Base-by-base conservation (phyloP, 2,329 filamentous ascomycete genomes). In the Botrytis medusae region DNA sequence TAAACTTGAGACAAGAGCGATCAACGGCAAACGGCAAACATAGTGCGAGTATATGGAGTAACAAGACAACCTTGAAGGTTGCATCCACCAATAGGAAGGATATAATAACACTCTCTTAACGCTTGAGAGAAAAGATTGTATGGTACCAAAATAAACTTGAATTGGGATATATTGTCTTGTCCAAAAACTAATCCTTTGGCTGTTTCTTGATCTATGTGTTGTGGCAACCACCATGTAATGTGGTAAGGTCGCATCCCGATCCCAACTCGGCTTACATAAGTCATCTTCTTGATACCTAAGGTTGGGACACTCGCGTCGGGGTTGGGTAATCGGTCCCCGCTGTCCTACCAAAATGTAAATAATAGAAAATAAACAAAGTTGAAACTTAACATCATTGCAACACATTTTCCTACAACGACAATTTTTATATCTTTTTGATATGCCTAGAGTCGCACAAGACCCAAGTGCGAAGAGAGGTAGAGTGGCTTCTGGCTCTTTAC, bases 361-460 rank as follows among this genome's bases (percentile, higher is more conserved):
- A 72, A 59, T 67, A 32, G 61, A 57, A 72, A 64, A 72, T 72
- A 72, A 72, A 72, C 70, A 72, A 72, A 67, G 32, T 34, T 61
- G 7, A 46, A 57, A 44, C 34, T 34, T 29, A 42, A 40, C 62
- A 60, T 34, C 22, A 60, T 37, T 68, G 37, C 48, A 60, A 60
- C 37, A 37, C 16, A 54, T 40, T 34, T 40, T 29, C 29, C 29
- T 25, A 16, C 32, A 9, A 59, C 70, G 40, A 46, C 51, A 68
- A 67, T n/a, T 54, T 48, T 42, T 40, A 10, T 29, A 57, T 64
- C 37, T 69, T 57, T 42, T 22, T 16, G 40, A 69, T 51, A 90
- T 90, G 87, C 86, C 87, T 82, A 86, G 87, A 82, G 84, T 88
- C 72, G 85, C 85, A 78, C 86, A 86, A 75, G 81, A 82, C 14